Evolutionary conservation across 148 eudicot genomes (phyloP).

Genomic region (Euryodendron excelsum): DNA sequence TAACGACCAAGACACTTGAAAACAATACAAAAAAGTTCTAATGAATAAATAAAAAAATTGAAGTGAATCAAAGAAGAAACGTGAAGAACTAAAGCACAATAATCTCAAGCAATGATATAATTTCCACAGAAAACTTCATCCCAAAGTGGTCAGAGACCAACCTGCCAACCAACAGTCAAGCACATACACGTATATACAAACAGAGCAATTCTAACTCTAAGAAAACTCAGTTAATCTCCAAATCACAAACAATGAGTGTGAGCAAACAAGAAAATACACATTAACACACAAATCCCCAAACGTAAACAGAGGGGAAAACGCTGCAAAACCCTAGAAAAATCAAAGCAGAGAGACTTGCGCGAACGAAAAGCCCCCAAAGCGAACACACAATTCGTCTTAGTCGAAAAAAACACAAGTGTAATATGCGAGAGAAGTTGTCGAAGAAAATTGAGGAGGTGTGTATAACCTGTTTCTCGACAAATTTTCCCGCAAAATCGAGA

Average conservation of each 20-base stretch:
- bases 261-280: not conserved
- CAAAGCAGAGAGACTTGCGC: not conserved
- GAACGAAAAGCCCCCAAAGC: not conserved
- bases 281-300: not conserved
- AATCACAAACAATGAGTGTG: not conserved
- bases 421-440: not conserved
- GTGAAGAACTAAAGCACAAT: not conserved
- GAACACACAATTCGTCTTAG: not conserved
- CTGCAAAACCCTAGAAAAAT: not conserved
- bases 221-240: not conserved
- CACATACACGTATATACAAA: not conserved
- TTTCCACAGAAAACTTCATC: not conserved
- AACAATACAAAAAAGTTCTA: too few relatives aligned
- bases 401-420: not conserved
- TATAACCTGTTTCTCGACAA: not conserved
- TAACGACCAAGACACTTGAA: not conserved
- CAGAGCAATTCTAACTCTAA: not conserved
- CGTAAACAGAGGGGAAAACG: not conserved
- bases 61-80: not conserved
- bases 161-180: not conserved
- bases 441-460: not conserved
- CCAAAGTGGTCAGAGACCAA: not conserved
- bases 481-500: not conserved
- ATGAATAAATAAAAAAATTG: too few relatives aligned
- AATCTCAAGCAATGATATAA: not conserved